phyloP scores from a whole-genome alignment of 2,329 filamentous ascomycete species.

The Ophiocordyceps unilateralis region DNA sequence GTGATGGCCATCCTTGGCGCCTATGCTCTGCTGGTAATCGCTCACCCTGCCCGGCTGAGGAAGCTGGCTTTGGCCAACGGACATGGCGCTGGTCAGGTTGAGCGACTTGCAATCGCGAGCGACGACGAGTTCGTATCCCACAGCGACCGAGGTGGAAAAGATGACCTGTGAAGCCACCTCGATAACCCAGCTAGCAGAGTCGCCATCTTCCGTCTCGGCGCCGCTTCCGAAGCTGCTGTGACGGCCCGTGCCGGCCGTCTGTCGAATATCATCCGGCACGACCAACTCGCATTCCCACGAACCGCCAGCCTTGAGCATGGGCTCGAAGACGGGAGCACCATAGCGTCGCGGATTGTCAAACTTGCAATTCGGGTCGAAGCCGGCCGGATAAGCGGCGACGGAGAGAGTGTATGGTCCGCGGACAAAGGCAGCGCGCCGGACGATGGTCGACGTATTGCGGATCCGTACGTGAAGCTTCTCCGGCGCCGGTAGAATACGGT shows the following conservation, averaged over 20 bases:
- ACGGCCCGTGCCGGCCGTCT: slow-evolving; percentile 39
- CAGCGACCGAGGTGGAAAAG: slow-evolving; percentile 76
- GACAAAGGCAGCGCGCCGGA: slow-evolving; percentile 84
- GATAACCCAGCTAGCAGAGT: slow-evolving; percentile 68
- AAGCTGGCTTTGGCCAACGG: slow-evolving; percentile 27
- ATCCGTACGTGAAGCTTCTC: slow-evolving; percentile 68
- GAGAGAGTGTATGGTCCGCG: slow-evolving; percentile 90
- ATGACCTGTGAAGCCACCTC: slow-evolving; percentile 87
- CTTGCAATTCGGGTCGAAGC: slow-evolving; percentile 69
- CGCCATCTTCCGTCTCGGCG: slow-evolving; percentile 19
- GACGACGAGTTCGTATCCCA: slow-evolving; percentile 74
- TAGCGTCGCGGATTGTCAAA: slow-evolving; percentile 51
- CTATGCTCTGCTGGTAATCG: slow-evolving; percentile 53
- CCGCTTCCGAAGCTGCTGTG: too few relatives aligned
- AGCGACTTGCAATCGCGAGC: slow-evolving; percentile 75
- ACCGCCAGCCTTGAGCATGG: slow-evolving; percentile 87
- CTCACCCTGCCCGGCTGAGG: slow-evolving; percentile 54
- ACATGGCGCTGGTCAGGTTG: slow-evolving; percentile 37
- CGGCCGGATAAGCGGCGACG: slow-evolving; percentile 67
- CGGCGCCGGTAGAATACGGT: slow-evolving; percentile 80
- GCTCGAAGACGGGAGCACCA: slow-evolving; percentile 81
- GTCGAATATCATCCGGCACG: slow-evolving; percentile 63
- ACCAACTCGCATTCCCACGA: slow-evolving; percentile 66
- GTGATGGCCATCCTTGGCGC: slow-evolving; percentile 39
- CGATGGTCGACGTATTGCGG: slow-evolving; percentile 80